A percentile compares a stretch with the other conserved stretches of the same genome.
phyloP scores from a whole-genome alignment of 768 basidiomycete genomes.

The Hemileccinum impolitum region DNA sequence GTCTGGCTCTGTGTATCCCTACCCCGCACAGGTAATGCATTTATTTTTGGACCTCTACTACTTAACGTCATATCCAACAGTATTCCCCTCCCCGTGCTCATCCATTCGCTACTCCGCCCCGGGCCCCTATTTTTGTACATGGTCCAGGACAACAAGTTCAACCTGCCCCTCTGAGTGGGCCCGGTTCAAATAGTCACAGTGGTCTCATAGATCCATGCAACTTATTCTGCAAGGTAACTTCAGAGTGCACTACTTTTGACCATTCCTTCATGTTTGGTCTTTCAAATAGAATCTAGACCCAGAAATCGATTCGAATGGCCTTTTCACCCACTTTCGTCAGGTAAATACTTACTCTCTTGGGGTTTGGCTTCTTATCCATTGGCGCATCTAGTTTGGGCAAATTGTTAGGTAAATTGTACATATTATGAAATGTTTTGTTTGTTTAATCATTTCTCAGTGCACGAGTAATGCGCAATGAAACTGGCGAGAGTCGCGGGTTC shows the following conservation, averaged over 20 bases:
- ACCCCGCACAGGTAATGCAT: conserved; percentile 53
- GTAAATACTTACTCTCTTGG: conserved; percentile 33
- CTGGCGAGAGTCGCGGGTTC: conserved; percentile 78
- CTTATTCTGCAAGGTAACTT: conserved; percentile 75
- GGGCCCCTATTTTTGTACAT: conserved; percentile 59
- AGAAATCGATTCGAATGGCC: conserved; percentile 78
- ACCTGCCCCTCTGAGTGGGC: conserved; percentile 67
- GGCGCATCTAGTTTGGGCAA: conserved; percentile 64
- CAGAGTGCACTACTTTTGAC: conserved; percentile 9
- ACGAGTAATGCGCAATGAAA: conserved; percentile 88
- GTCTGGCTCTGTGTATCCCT: conserved; percentile 58
- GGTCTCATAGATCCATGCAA: conserved; percentile 91
- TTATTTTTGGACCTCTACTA: conserved; percentile 1
- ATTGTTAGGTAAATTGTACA: conserved; percentile 69
- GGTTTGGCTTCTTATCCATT: conserved; percentile 15
- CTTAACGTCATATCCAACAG: conserved; percentile 26
- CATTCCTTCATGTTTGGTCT: conserved; percentile 2
- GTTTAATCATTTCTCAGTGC: conserved; percentile 48
- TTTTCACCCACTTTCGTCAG: conserved; percentile 80
- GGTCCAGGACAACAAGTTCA: conserved; percentile 92
- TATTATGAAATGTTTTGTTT: neutral
- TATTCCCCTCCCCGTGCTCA: conserved; percentile 68
- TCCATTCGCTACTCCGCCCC: conserved; percentile 42
- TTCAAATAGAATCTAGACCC: conserved; percentile 73
- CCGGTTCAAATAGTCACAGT: conserved; percentile 79